Evolutionary conservation across 768 basidiomycete species (phyloP).

Genomic region (Rubroboletus satanas): DNA sequence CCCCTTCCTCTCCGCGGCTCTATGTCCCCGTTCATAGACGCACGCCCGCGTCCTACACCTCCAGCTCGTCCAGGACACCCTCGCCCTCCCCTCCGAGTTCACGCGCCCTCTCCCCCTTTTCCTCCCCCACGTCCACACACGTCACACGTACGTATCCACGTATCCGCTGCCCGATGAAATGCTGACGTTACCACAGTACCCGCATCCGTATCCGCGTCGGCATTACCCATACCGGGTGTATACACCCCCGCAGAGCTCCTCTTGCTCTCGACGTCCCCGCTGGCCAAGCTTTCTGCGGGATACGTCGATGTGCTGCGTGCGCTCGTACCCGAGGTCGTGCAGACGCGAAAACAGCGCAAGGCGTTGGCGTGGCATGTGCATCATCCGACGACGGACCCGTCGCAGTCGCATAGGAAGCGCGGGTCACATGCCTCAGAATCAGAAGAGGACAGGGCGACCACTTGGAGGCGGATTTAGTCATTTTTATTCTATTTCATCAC

Average conservation of each 20-base stretch:
- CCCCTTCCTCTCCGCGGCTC: slow-evolving; percentile 10
- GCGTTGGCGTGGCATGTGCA: slow-evolving; percentile 21
- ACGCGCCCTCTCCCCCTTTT: slow-evolving; percentile 1
- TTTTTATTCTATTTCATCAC: neutral
- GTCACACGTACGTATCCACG: neutral
- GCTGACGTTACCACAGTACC: neutral
- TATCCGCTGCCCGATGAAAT: neutral
- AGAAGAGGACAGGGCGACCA: slow-evolving; percentile 14
- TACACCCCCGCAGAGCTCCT: slow-evolving; percentile 29
- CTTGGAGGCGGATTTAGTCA: slow-evolving; percentile 15
- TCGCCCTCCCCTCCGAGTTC: slow-evolving; percentile 12
- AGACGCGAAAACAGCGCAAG: slow-evolving; percentile 26
- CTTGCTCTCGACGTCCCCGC: slow-evolving; percentile 20
- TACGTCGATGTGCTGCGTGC: slow-evolving; percentile 11
- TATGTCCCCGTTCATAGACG: slow-evolving; percentile 44
- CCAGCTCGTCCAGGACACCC: slow-evolving; percentile 12
- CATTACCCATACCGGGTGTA: slow-evolving; percentile 3
- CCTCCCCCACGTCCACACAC: neutral
- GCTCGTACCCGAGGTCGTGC: slow-evolving; percentile 27
- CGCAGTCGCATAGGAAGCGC: neutral
- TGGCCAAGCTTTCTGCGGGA: slow-evolving; percentile 7
- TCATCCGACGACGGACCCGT: neutral
- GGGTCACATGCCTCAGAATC: slow-evolving; percentile 11
- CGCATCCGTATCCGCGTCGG: neutral
- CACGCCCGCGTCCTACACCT: neutral